Evolutionary conservation across 345 rosid genomes (phyloP).

Genomic region (Alliaria petiolata): DNA sequence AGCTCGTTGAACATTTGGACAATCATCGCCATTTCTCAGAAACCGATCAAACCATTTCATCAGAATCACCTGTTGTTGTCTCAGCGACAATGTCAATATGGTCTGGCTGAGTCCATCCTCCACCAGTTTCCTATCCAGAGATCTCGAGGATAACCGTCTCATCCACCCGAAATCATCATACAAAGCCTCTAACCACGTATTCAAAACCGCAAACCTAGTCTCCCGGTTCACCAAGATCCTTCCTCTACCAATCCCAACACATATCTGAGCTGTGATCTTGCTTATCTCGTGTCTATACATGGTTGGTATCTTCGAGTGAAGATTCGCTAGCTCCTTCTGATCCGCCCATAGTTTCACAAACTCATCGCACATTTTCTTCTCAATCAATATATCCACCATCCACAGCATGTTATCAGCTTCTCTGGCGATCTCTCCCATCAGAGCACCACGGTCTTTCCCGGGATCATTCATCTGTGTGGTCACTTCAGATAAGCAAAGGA

Average conservation of each 20-base stretch:
- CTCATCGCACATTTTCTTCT: slow-evolving; percentile 61
- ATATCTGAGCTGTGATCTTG: slow-evolving; percentile 80
- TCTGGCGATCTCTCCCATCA: slow-evolving; percentile 80
- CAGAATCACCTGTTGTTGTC: slow-evolving; percentile 71
- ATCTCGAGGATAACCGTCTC: slow-evolving; percentile 62
- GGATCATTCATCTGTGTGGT: slow-evolving; percentile 44
- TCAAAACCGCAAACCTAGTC: slow-evolving; percentile 55
- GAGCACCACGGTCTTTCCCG: slow-evolving; percentile 53
- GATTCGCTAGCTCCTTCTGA: slow-evolving; percentile 79
- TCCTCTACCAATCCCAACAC: slow-evolving; percentile 82
- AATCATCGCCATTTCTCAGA: slow-evolving; percentile 76
- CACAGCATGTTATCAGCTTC: slow-evolving; percentile 92
- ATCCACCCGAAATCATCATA: slow-evolving; percentile 94
- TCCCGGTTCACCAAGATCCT: slow-evolving; percentile 68
- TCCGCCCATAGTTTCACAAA: slow-evolving; percentile 87
- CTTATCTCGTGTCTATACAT: slow-evolving; percentile 88
- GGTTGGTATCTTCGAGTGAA: slow-evolving; percentile 77
- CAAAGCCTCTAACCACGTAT: slow-evolving; percentile 87
- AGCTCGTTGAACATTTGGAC: slow-evolving; percentile 87
- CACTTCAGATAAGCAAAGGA: slow-evolving; percentile 79
- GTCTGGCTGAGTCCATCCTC: slow-evolving; percentile 91
- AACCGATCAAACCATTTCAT: slow-evolving; percentile 82
- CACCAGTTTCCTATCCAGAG: slow-evolving; percentile 70
- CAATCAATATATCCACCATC: slow-evolving; percentile 78
- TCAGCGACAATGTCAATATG: slow-evolving; percentile 72